A percentile compares a stretch with the other conserved stretches of the same genome.
phyloP scores from a whole-genome alignment of 2,329 filamentous ascomycete genomes.

The Clarireedia homoeocarpa region DNA sequence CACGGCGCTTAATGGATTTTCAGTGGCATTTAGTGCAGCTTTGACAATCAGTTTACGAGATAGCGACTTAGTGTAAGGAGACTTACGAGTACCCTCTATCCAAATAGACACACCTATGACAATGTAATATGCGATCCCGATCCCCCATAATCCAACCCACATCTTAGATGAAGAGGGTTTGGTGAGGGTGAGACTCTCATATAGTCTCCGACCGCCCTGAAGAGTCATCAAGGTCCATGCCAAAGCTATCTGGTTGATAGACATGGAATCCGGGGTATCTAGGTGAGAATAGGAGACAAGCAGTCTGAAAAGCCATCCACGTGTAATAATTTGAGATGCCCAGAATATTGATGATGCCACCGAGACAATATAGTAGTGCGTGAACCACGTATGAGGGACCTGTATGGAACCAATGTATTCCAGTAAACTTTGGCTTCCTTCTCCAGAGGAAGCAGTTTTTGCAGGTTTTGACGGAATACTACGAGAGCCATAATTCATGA shows the following conservation, averaged over 20 bases:
- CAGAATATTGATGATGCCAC: constrained; percentile 66
- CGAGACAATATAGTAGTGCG: constrained; percentile 75
- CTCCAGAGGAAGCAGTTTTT: background rate
- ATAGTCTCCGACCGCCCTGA: constrained; percentile 68
- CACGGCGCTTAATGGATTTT: constrained; percentile 5
- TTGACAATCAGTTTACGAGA: constrained; percentile 15
- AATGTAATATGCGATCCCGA: constrained; percentile 73
- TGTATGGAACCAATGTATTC: constrained; percentile 20
- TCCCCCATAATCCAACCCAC: constrained; percentile 75
- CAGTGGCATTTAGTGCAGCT: constrained; percentile 17
- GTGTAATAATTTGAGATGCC: constrained; percentile 52
- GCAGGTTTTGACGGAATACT: constrained; percentile 9
- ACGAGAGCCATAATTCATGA: constrained; percentile 29
- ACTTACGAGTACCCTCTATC: constrained; percentile 71
- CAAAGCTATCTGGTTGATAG: constrained; percentile 52
- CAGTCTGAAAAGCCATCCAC: constrained; percentile 48
- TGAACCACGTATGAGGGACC: constrained; percentile 86
- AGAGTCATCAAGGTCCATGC: constrained; percentile 66
- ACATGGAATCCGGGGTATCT: constrained; percentile 38
- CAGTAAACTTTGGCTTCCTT: constrained; percentile 8
- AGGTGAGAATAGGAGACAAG: constrained; percentile 30
- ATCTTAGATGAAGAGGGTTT: constrained; percentile 64
- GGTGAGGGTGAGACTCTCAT: constrained; percentile 61
- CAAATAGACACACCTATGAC: constrained; percentile 68
- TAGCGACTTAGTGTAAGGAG: background rate